Base-by-base conservation (phyloP, 73 alveolate genomes). In the Uronychia binucleata region DNA sequence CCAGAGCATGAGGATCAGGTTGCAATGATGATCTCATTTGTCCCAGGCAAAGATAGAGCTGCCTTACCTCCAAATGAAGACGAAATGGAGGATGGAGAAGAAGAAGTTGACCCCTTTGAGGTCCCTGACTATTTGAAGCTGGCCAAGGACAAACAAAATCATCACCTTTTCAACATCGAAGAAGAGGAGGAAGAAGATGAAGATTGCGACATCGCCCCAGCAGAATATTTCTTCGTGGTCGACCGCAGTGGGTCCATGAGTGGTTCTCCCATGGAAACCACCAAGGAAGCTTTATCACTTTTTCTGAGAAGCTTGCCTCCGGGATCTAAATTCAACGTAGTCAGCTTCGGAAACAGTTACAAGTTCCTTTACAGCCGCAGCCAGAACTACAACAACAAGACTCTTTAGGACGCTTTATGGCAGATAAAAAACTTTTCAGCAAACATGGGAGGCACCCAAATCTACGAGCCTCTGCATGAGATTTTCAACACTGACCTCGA, bases 241-340 rank as follows among this genome's bases (percentile, higher is more conserved):
- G 95, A 85, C 76, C 35, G 93, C 81, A 77, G 90, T 57, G 90
- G 90, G 1, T 84, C 92, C 0, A 90, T 90, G 95, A 58, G 35
- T 28, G 92, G 92, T 0, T 30, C n/a, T 8, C 33, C 67, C 46
- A 90, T 90, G 74, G 58, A 78, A 29, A 90, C 79, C 14, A 88
- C 95, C 28, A 84, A 78, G 35, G 76, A 90, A 79, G 91, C 95
- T 14, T 85, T 90, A 8, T 30, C n/a, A 25, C 92, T 90, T 67
- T 90, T 90, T 60, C 33, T 90, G 58, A 34, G 77, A 57, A 67
- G 88, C 33, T 84, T 90, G 27, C 95, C 95, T 19, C 75, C 86
- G 11, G 80, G 59, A 25, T 57, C 79, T 30, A 74, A 74, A 74
- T 82, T 82, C 59, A 82, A 82, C 78, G 34, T 82, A 8, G 78